Conservation (phyloP, 441 rosid genomes). For the Pelargonium myrrhifolium region DNA sequence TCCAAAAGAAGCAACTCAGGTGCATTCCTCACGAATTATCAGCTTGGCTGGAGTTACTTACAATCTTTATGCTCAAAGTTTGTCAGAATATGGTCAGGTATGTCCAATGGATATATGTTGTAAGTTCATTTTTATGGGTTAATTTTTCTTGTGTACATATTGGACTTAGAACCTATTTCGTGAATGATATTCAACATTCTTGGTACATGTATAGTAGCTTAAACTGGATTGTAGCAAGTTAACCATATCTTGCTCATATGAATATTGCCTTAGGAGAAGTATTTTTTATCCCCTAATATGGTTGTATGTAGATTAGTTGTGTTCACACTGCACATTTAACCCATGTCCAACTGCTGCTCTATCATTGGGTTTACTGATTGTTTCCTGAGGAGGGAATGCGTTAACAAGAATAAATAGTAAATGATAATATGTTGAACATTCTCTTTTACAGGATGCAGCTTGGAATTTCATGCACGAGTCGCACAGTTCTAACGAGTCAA, state of each 20-base stretch:
- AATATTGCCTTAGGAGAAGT: too few relatives aligned
- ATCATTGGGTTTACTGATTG: not conserved
- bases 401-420: not conserved
- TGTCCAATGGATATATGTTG: constrained; percentile 17
- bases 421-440: constrained; percentile 4
- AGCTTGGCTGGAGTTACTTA: constrained; percentile 36
- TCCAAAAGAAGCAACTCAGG: constrained; percentile 17
- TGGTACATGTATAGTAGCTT: too few relatives aligned
- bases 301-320: too few relatives aligned
- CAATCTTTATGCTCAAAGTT: constrained; percentile 31
- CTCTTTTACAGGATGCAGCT: constrained; percentile 30
- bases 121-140: not conserved
- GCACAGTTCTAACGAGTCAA: constrained; percentile 23
- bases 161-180: not conserved
- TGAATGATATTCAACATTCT: too few relatives aligned
- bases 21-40: constrained; percentile 22
- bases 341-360: not conserved
- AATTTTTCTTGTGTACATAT: not conserved
- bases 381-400: not conserved
- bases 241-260: too few relatives aligned
- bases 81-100: constrained; percentile 42
- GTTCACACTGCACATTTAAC: not conserved
- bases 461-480: constrained; percentile 31
- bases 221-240: too few relatives aligned
- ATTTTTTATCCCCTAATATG: too few relatives aligned